Evolutionary conservation across 306 rosid genomes (phyloP).

Genomic region (Prosopis cineraria): DNA sequence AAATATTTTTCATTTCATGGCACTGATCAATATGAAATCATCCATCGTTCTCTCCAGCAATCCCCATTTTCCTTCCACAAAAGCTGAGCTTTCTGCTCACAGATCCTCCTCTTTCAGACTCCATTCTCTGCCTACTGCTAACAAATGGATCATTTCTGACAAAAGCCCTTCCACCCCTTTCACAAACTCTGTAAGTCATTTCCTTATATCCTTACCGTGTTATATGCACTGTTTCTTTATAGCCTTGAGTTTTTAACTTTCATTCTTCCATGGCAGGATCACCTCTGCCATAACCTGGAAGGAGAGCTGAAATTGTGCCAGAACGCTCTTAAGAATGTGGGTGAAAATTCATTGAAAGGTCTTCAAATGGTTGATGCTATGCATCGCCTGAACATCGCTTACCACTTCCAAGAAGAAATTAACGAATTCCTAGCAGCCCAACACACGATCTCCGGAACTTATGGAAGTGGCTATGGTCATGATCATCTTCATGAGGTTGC

Average conservation of each 20-base stretch:
- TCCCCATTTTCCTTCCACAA: not conserved
- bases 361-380: constrained; percentile 46
- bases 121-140: constrained; percentile 7
- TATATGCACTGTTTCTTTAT: no score
- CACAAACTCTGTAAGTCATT: constrained; percentile 17
- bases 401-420: constrained; percentile 52
- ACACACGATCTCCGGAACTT: not conserved
- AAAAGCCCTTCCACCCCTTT: not conserved
- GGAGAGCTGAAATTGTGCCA: constrained; percentile 28
- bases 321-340: constrained; percentile 26
- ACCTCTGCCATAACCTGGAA: constrained; percentile 8
- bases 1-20: no score
- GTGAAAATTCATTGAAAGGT: constrained; percentile 28
- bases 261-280: constrained; percentile 26
- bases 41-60: not conserved
- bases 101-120: not conserved
- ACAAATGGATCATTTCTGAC: constrained; percentile 38
- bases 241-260: no score
- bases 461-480: not conserved
- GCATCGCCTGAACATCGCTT: constrained; percentile 49
- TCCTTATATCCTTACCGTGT: no score
- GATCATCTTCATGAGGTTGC: constrained; percentile 36
- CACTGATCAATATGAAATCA: not conserved
- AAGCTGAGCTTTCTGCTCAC: not conserved
- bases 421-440: constrained; percentile 34